phyloP scores from a whole-genome alignment of 306 rosid species.

The Ceratonia siliqua region DNA sequence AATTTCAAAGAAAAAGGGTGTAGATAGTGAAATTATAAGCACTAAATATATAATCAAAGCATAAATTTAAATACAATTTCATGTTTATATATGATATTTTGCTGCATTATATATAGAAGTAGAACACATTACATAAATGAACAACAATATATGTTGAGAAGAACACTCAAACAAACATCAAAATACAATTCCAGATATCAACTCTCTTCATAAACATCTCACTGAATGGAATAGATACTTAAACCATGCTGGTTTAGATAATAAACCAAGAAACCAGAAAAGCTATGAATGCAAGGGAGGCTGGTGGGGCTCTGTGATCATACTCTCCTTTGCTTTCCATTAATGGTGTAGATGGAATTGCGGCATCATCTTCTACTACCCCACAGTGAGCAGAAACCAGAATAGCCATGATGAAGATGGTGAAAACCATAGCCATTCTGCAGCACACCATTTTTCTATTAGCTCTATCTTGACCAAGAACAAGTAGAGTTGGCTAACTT shows the following conservation, averaged over 20 bases:
- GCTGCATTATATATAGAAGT: constrained; percentile 11
- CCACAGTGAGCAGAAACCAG: constrained; percentile 37
- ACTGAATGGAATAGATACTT: background rate
- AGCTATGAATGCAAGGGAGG: constrained; percentile 40
- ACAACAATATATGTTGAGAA: background rate
- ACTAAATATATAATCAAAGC: too few relatives aligned
- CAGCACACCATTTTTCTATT: constrained; percentile 29
- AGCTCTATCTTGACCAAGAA: constrained; percentile 14
- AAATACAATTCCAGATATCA: background rate
- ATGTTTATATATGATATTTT: too few relatives aligned
- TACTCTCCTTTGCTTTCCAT: constrained; percentile 51
- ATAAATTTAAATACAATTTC: too few relatives aligned
- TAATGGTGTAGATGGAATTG: constrained; percentile 60
- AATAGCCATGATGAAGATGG: constrained; percentile 41
- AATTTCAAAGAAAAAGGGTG: too few relatives aligned
- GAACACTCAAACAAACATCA: background rate
- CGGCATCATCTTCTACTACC: constrained; percentile 44
- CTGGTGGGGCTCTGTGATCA: constrained; percentile 35
- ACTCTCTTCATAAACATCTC: background rate
- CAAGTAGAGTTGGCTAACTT: background rate
- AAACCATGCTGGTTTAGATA: constrained; percentile 30
- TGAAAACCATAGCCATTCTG: constrained; percentile 37
- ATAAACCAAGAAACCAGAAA: constrained; percentile 48
- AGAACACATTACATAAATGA: constrained; percentile 18
- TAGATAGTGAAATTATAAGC: too few relatives aligned